Base-by-base conservation (phyloP, 805 yeast species). In the Saccharomyces eubayanus region DNA sequence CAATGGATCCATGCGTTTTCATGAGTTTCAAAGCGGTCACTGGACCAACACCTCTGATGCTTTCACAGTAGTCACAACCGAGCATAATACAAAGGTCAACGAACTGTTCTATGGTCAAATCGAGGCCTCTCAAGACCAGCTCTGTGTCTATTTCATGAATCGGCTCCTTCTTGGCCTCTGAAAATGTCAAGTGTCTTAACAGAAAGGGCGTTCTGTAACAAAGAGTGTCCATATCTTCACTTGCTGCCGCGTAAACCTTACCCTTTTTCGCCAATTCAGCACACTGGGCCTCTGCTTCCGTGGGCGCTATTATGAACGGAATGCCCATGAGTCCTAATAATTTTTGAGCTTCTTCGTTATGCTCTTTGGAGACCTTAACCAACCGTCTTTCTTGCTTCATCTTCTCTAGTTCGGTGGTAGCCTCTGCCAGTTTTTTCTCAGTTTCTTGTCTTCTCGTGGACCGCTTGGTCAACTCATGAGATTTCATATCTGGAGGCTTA, bases 241-340 rank as follows among this genome's bases (percentile, higher is more conserved):
- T 87, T 1, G 97, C 99, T 2, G 98, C 96, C 8, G 96, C 99
- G 67, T 84, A 94, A 0, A 92, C 98, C 65, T 89, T 90, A 1
- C 96, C 97, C 11, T 82, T 80, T 54, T 83, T 80, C 3, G 97
- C 97, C 49, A 94, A 72, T 58, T 83, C 94, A 0, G 99, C 98
- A 75, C 99, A 94, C 64, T 94, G 98, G 0, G 99, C 96, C 69
- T 94, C 99, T 1, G 99, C 99, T 71, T 94, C 99, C 67, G 97
- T 85, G 1, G 99, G 99, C 0, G 99, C 98, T 52, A 82, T 83
- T 5, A 94, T 86, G 62, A 75, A 88, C 1, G 99, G 99, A 50
- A 94, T 87, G 0, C 99, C 99, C 99, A 94, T 94, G 36, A 92
- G 72, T 50, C 76, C 80, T 53, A 94, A 75, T 52, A 94, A 72